phyloP scores from a whole-genome alignment of 768 basidiomycete genomes.

The Calocybe indica region DNA sequence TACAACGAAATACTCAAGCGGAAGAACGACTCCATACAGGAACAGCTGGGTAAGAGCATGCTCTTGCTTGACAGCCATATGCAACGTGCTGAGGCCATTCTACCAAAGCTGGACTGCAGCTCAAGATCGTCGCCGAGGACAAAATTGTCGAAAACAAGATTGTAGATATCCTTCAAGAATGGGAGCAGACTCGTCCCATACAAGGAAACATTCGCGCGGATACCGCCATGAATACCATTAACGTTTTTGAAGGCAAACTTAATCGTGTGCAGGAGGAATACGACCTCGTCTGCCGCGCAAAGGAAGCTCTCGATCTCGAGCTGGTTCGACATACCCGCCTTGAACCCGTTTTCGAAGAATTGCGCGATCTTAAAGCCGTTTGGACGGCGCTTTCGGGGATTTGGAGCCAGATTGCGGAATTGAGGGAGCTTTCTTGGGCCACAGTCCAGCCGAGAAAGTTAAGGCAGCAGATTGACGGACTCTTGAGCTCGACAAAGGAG shows the following conservation, averaged over 20 bases:
- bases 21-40: conserved; percentile 97
- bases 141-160: conserved; percentile 97
- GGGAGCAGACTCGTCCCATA: conserved; percentile 95
- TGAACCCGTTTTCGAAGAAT: conserved; percentile 90
- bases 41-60: conserved; percentile 78
- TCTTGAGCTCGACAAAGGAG: conserved; percentile 90
- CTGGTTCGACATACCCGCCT: conserved; percentile 84
- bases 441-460: conserved; percentile 93
- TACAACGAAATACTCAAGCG: conserved; percentile 97
- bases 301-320: conserved; percentile 95
- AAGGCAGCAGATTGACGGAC: conserved; percentile 88
- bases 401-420: conserved; percentile 88
- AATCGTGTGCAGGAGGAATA: conserved; percentile 90
- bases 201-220: conserved; percentile 97
- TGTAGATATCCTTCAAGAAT: conserved; percentile 82
- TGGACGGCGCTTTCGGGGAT: conserved; percentile 98
- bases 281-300: conserved; percentile 91
- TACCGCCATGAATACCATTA: conserved; percentile 93
- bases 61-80: background rate
- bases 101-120: conserved; percentile 80
- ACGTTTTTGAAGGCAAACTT: conserved; percentile 89
- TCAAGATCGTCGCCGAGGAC: conserved; percentile 99
- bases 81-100: background rate
- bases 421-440: conserved; percentile 86
- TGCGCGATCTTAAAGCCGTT: conserved; percentile 94